Evolutionary conservation across 768 basidiomycete genomes (phyloP).

Genomic region (Astraeus odoratus): DNA sequence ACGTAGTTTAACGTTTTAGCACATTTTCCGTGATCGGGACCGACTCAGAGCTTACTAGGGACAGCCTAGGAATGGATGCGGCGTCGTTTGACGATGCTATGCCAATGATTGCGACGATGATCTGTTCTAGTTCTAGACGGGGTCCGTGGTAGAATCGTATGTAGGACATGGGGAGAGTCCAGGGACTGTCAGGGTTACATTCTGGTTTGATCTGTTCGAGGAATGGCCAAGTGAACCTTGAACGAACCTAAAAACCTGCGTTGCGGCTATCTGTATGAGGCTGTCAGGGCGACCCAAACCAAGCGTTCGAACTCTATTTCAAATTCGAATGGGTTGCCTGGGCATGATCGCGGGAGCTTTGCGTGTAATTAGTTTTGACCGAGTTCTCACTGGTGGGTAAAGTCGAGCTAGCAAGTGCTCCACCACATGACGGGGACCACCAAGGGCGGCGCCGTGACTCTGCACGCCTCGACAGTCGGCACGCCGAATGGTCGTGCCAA

Average conservation of each 20-base stretch:
- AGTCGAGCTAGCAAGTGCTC: too few species aligned
- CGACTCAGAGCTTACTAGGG: neutral
- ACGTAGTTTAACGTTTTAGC: conserved; percentile 1
- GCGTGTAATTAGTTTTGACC: conserved; percentile 2
- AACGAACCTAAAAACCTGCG: neutral
- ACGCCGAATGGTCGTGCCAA: too few species aligned
- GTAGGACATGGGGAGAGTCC: too few species aligned
- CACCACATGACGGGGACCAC: too few species aligned
- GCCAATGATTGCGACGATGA: too few species aligned
- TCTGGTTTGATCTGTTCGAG: too few species aligned
- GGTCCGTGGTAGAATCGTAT: too few species aligned
- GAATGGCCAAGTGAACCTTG: neutral
- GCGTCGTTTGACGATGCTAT: neutral
- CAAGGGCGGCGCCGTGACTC: too few species aligned
- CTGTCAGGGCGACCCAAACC: conserved; percentile 4
- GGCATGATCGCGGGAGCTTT: conserved; percentile 13
- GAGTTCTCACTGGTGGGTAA: neutral
- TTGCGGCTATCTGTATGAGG: neutral
- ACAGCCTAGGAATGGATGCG: neutral
- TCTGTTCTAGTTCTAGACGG: too few species aligned
- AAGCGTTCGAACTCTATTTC: conserved; percentile 17
- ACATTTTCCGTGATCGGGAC: neutral
- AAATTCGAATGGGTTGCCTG: neutral
- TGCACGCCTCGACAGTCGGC: too few species aligned
- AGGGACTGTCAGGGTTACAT: neutral